These are phyloP conservation scores for Lichtheimia corymbifera DNA, from an alignment of 371 early-diverging fungal genomes.

Conservation along the genomic window DNA sequence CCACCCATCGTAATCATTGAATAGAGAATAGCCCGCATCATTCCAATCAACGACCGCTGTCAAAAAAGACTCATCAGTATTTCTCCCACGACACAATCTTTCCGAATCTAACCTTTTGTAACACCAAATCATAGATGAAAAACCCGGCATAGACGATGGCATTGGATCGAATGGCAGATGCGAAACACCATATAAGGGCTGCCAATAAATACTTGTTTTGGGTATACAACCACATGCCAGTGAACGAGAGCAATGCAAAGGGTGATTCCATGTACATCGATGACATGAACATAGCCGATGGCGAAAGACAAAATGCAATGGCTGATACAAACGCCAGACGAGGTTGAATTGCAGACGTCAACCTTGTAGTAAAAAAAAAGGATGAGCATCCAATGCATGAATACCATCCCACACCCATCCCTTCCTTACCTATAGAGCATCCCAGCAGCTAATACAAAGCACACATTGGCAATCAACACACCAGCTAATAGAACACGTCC, in stretches of 20 bases:
- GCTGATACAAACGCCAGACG: conserved; percentile 67
- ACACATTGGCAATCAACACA: conserved; percentile 67
- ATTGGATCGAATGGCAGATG: conserved; percentile 78
- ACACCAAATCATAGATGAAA: conserved; percentile 63
- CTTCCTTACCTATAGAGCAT: conserved; percentile 63
- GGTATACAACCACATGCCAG: conserved; percentile 67
- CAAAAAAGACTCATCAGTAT: too few relatives aligned
- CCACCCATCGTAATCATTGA: conserved; percentile 51
- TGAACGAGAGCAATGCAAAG: conserved; percentile 81
- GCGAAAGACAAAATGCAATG: conserved; percentile 74
- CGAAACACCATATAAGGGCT: conserved; percentile 58
- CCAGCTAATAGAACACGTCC: conserved; percentile 65
- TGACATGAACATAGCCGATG: conserved; percentile 87
- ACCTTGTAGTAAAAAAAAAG: conserved; percentile 21
- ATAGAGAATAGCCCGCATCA: conserved; percentile 40
- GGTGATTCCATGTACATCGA: conserved; percentile 86
- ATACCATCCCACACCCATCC: neutral
- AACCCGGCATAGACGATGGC: conserved; percentile 82
- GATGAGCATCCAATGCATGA: too few relatives aligned
- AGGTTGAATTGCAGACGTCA: conserved; percentile 48
- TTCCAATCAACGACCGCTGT: conserved; percentile 12
- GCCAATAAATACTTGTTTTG: conserved; percentile 39
- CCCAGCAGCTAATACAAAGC: conserved; percentile 78
- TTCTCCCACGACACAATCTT: too few relatives aligned
- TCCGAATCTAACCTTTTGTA: conserved; percentile 11